Evolutionary conservation across 192 early-diverging fungal species (phyloP), one percentile per base, ranked within the genome.

Genomic region (Coemansia sp.): DNA sequence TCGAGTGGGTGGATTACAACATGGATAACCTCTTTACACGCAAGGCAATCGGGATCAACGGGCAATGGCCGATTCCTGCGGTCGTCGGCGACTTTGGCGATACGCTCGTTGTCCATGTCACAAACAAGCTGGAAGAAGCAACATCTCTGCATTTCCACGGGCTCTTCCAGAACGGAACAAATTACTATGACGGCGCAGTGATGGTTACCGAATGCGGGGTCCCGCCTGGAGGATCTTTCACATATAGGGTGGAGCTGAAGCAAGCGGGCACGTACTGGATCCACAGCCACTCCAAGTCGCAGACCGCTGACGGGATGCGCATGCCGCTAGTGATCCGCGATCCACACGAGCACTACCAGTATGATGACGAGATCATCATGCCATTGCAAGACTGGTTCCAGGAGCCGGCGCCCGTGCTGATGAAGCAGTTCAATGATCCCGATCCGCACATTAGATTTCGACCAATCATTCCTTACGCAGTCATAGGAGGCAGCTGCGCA

Each of bases 261-360:
- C 92, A 95, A 62, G 70, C 83, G 33, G 92, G 93, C 37, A 93
- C 91, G 23, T 94, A 87, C 82, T 95, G 92, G 92, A 86, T 90
- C 59, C 90, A 94, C 71, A 80, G 84, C 45, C 91, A 93, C 72
- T 83, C 46, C 58, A 78, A 68, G 53, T 81, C 72, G 25, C 91
- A 94, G 68, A 92, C 92, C 58, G 86, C 90, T 25, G 91, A 95
- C 60, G 91, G 92, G 33, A 77, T 93, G 55, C 87, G 89, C 64
- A 81, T 83, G 1, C 79, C 90, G 26, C 65, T 94, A 9, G 80
- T 92, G 43, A 77, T 94, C 63, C 66, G 65, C 33, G 62, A 84
- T 56, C 83, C 86, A n/a, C 28, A 74, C 8, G 70, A 78, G 18
- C 26, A 35, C 25, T 85, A 89, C 71, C 25, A 65, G 57, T 90